Percentiles rank a stretch among this genome's conserved stretches.
Conservation (phyloP, 2,329 filamentous ascomycete species). For the Lizonia empirigonia region DNA sequence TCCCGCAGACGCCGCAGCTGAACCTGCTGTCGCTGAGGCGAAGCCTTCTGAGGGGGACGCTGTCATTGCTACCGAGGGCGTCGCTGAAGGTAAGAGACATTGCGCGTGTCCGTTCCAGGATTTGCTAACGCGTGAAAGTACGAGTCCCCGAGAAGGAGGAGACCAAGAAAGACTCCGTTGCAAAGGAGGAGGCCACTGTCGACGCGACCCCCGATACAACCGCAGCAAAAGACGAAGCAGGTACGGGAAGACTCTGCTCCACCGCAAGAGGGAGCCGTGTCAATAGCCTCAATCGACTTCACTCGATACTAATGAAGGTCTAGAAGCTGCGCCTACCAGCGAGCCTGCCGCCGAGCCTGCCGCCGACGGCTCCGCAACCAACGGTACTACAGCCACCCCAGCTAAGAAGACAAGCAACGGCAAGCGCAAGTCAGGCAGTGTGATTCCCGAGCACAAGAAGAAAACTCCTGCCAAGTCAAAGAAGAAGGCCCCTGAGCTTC, state of each 20-base stretch:
- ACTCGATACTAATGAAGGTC: constrained; percentile 20
- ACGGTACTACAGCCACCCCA: constrained; percentile 50
- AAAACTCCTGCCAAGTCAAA: constrained; percentile 77
- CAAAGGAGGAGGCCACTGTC: constrained; percentile 30
- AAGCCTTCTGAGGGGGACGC: constrained; percentile 36
- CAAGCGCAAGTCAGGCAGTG: constrained; percentile 74
- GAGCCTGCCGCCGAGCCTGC: constrained; percentile 40
- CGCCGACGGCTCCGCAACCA: constrained; percentile 49
- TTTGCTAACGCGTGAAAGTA: constrained; percentile 28
- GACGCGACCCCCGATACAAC: constrained; percentile 34
- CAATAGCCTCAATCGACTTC: background rate
- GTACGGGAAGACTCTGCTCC: constrained; percentile 25
- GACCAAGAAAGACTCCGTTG: constrained; percentile 23
- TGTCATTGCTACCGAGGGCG: constrained; percentile 35
- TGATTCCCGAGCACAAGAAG: constrained; percentile 72
- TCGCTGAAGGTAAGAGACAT: constrained; percentile 38
- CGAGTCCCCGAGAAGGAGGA: constrained; percentile 29
- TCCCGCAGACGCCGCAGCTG: constrained; percentile 33
- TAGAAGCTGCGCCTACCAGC: constrained; percentile 46
- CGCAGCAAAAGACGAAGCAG: constrained; percentile 27
- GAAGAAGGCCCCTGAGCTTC: constrained; percentile 71
- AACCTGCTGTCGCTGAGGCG: constrained; percentile 37
- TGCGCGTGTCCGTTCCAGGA: background rate
- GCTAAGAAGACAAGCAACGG: constrained; percentile 39
- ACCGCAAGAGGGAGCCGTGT: background rate